Evolutionary conservation across 2,329 filamentous ascomycete genomes (phyloP), one percentile per base, ranked within the genome.

Genomic region (Cadophora sp.): DNA sequence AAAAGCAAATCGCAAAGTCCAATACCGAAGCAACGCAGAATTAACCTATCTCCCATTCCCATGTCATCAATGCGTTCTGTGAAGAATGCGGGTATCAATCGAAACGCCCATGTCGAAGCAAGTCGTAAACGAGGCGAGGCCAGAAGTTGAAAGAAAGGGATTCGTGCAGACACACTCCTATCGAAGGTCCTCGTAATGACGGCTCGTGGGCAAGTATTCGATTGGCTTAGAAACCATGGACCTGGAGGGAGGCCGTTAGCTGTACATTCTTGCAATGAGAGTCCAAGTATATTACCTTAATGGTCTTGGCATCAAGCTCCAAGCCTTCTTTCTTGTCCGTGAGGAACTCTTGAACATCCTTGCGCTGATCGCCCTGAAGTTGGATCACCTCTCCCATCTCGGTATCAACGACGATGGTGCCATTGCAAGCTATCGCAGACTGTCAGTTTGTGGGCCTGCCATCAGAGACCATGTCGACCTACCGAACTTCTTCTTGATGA

Each of bases 311-410:
- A 83, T 97, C 93, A 80, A 97, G 90, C 82, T 93, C 93, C 78
- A 98, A 88, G 78, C 95, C 95, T 79, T 94, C 92, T 83, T 94
- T 93, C 88, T 97, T 96, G 85, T 97, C 92, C 83, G 90, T 89
- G 82, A 98, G 90, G 86, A 98, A 99, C 80, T 97, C 94, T 82
- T 96, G 92, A 81, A 97, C 92, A 89, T 97, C 94, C 85, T 97
- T 97, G 84, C 96, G 95, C 87, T 99, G 96, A 82, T 99, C 96
- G 78, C 96, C 96, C 84, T 99, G 96, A 79, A 99, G 91, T 87
- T 99, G 96, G 80, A 99, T 97, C 87, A 98, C 95, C 87, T 98
- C 94, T 81, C 95, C 95, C 93, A 97, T 97, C 84, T 97, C 94
- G 76, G 87, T 88, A 83, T 98, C 95, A 80, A 89, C 89, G 83